Evolutionary conservation across 2,329 filamentous ascomycete species (phyloP).

Genomic region (Thelonectria blattea): DNA sequence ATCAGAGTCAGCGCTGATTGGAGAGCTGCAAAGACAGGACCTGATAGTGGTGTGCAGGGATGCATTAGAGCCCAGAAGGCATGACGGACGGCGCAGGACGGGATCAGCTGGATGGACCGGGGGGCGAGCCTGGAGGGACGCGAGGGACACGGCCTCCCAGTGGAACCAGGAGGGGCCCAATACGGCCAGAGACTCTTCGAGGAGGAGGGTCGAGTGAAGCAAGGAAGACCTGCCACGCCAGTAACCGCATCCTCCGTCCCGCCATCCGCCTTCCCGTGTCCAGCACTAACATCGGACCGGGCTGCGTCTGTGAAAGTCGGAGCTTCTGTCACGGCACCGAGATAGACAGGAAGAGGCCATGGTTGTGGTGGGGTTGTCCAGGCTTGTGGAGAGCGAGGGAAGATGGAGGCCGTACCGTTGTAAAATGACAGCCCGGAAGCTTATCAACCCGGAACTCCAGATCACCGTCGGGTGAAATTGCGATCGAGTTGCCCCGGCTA

Average conservation of each 20-base stretch:
- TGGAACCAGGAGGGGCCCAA: constrained; percentile 24
- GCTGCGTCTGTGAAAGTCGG: background rate
- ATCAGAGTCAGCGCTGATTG: constrained; percentile 33
- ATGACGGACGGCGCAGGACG: constrained; percentile 28
- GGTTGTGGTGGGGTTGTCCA: constrained; percentile 2
- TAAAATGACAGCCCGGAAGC: constrained; percentile 18
- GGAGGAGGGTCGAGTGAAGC: constrained; percentile 18
- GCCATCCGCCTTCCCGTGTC: constrained; percentile 34
- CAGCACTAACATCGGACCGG: constrained; percentile 13
- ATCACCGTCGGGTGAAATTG: constrained; percentile 31
- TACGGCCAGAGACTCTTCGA: constrained; percentile 21
- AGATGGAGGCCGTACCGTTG: constrained; percentile 13
- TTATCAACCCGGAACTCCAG: constrained; percentile 18
- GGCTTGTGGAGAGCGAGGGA: constrained; percentile 10
- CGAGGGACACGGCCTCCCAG: constrained; percentile 15
- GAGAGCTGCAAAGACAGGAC: constrained; percentile 17
- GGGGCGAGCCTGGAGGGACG: constrained; percentile 20
- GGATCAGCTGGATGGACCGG: constrained; percentile 35
- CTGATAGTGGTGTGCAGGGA: constrained; percentile 39
- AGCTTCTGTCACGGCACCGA: constrained; percentile 4
- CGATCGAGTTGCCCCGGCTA: constrained; percentile 27
- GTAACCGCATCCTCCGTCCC: constrained; percentile 34
- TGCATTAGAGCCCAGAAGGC: constrained; percentile 32
- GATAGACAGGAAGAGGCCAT: constrained; percentile 12
- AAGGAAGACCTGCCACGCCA: constrained; percentile 9